Base-by-base conservation (phyloP, 2,329 filamentous ascomycete genomes). In the Periconia sp. region DNA sequence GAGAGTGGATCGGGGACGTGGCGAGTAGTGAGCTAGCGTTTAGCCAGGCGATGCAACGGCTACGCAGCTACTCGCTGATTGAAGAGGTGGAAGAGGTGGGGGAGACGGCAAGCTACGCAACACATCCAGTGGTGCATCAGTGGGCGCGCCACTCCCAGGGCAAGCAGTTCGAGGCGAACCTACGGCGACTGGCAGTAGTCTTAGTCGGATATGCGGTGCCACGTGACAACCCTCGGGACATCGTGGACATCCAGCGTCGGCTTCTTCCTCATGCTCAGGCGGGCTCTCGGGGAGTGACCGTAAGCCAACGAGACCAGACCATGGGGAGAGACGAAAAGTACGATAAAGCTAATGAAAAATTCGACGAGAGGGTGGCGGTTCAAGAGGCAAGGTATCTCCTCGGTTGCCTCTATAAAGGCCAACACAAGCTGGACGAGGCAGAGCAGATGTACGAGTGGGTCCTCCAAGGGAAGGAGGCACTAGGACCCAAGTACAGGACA, bases 11-110 rank as follows among this genome's bases (percentile, higher is more conserved):
- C 8, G 23, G 23, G 8, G 23, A 27, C 8, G 23, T 27, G 23
- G 23, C 23, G 23, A 27, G 23, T 8, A 27, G 23, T 8, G 23
- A 27, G 23, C 23, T 27, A 5, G 44, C 20, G 45, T 69, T 66
- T 31, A 51, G 45, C 17, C 43, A 42, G 44, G 59, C 60, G 10
- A 54, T 67, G 43, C 47, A 52, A n/a, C 50, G 64, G 15, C 55
- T 70, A 20, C 55, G 48, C n/a, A 60, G 51, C 48, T 69, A 69
- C 59, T 68, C 63, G 30, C 56, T 69, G 15, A 53, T 61, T 1
- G 55, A 67, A 54, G 45, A 15, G 30, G 59, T 45, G 42, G 54
- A 52, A 27, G 23, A 8, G 23, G 23, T 45, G 42, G 54, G 50
- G 8, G 23, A 8, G 23, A 8, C 46, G 6, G 37, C 19, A 27